phyloP scores from a whole-genome alignment of 1,139 yeast species.

The Debaryomyces udenii region DNA sequence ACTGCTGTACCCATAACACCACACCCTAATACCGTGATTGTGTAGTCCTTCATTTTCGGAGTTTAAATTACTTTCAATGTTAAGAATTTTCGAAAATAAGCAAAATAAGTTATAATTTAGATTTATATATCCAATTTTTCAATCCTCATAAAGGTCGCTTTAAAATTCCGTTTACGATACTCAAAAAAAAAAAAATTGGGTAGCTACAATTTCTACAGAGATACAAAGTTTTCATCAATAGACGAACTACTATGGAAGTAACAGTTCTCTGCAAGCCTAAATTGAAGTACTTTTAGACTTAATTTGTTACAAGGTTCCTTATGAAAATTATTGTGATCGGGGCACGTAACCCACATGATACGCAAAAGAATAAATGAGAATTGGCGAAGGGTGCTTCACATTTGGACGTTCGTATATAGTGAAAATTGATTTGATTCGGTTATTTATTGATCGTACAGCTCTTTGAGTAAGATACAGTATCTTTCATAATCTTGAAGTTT shows the following conservation, averaged over 20 bases:
- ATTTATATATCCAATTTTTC: neutral
- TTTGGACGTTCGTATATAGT: too few relatives aligned
- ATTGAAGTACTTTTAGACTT: too few relatives aligned
- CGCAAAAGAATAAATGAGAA: constrained; percentile 5
- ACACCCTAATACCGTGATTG: constrained; percentile 83
- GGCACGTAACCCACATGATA: constrained; percentile 8
- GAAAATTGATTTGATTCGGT: too few relatives aligned
- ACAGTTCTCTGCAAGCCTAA: too few relatives aligned
- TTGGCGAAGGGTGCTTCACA: neutral
- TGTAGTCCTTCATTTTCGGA: constrained; percentile 48
- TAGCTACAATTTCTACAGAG: neutral
- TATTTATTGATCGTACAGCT: too few relatives aligned
- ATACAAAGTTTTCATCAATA: too few relatives aligned
- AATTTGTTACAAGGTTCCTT: neutral
- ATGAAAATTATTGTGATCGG: neutral
- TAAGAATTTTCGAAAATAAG: neutral
- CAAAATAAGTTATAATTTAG: too few relatives aligned
- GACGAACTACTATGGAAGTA: too few relatives aligned
- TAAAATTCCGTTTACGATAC: constrained; percentile 3
- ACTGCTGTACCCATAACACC: constrained; percentile 99
- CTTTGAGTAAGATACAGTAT: too few relatives aligned
- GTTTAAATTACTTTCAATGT: constrained; percentile 1
- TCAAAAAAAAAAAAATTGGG: too few relatives aligned
- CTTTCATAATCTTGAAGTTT: too few relatives aligned
- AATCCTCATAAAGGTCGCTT: constrained; percentile 7